Evolutionary conservation across 2,329 filamentous ascomycete species (phyloP).

Genomic region (Beauveria caledonica): DNA sequence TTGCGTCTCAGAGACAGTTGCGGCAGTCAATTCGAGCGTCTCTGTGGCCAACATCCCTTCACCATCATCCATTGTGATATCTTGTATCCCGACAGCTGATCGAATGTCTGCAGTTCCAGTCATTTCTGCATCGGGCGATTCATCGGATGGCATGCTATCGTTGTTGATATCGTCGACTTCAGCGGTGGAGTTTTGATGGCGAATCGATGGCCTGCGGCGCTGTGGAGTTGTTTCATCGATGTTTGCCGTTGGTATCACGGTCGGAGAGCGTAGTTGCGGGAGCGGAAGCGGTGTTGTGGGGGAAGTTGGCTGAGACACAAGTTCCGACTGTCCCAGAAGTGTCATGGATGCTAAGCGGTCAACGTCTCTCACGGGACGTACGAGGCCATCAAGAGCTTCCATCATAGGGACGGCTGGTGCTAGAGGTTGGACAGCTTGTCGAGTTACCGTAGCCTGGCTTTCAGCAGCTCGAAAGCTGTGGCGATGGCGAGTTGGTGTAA

Average conservation of each 20-base stretch:
- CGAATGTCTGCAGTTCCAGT: constrained; percentile 74
- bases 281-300: constrained; percentile 76
- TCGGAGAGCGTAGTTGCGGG: constrained; percentile 48
- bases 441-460: constrained; percentile 30
- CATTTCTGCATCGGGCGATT: constrained; percentile 67
- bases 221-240: constrained; percentile 46
- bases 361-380: constrained; percentile 71
- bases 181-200: constrained; percentile 83
- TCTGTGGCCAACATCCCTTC: constrained; percentile 71
- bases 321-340: constrained; percentile 56
- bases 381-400: constrained; percentile 63
- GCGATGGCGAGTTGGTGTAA: constrained; percentile 35
- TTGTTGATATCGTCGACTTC: constrained; percentile 81
- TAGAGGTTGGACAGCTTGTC: constrained; percentile 53
- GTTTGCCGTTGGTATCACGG: constrained; percentile 44
- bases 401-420: constrained; percentile 59
- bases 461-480: constrained; percentile 45
- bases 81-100: constrained; percentile 74
- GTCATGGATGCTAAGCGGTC: constrained; percentile 81
- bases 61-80: constrained; percentile 70
- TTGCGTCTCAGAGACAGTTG: constrained; percentile 74
- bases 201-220: constrained; percentile 72
- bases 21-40: constrained; percentile 65
- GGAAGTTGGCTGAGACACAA: constrained; percentile 84
- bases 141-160: constrained; percentile 75